Percentiles rank a stretch among this genome's conserved stretches.
These are phyloP conservation scores for Claviceps purpurea DNA, from an alignment of 2,329 filamentous ascomycete genomes.

Conservation along the genomic window DNA sequence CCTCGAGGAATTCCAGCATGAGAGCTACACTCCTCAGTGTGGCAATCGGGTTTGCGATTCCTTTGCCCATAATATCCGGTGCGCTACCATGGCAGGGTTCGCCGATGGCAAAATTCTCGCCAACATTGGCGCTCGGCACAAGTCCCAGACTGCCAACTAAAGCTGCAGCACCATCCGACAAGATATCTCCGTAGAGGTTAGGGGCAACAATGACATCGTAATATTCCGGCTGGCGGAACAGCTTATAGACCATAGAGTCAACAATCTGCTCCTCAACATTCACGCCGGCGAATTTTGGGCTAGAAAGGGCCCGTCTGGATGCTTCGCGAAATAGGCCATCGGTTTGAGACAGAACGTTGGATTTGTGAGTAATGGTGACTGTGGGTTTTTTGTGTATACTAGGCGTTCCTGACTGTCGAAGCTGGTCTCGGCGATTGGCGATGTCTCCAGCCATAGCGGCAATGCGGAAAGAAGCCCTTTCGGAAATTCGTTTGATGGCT, in stretches of 20 bases:
- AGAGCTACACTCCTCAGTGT: conserved; percentile 81
- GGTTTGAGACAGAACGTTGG: conserved; percentile 90
- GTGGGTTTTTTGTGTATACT: conserved; percentile 56
- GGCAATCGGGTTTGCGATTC: conserved; percentile 92
- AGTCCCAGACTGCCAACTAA: conserved; percentile 85
- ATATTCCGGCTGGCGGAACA: conserved; percentile 86
- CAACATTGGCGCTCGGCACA: conserved; percentile 90
- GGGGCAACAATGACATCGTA: conserved; percentile 98
- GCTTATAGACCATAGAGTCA: conserved; percentile 98
- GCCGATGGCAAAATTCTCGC: conserved; percentile 86
- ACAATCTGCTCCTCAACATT: conserved; percentile 93
- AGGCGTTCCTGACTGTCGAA: conserved; percentile 45
- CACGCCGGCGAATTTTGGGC: conserved; percentile 48
- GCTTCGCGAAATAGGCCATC: conserved; percentile 88
- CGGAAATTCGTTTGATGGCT: conserved; percentile 93
- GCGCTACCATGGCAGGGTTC: conserved; percentile 96
- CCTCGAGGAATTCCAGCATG: conserved; percentile 91
- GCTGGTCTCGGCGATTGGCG: conserved; percentile 70
- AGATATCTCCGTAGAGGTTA: conserved; percentile 93
- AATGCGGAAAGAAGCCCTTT: conserved; percentile 74
- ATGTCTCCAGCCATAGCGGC: conserved; percentile 91
- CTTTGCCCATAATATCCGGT: conserved; percentile 85
- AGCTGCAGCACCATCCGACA: conserved; percentile 89
- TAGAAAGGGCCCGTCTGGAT: conserved; percentile 58
- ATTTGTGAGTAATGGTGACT: conserved; percentile 97